A percentile compares a stretch with the other conserved stretches of the same genome.
Evolutionary conservation across 2,329 filamentous ascomycete genomes (phyloP).

Genomic region (Rasamsonia emersonii): DNA sequence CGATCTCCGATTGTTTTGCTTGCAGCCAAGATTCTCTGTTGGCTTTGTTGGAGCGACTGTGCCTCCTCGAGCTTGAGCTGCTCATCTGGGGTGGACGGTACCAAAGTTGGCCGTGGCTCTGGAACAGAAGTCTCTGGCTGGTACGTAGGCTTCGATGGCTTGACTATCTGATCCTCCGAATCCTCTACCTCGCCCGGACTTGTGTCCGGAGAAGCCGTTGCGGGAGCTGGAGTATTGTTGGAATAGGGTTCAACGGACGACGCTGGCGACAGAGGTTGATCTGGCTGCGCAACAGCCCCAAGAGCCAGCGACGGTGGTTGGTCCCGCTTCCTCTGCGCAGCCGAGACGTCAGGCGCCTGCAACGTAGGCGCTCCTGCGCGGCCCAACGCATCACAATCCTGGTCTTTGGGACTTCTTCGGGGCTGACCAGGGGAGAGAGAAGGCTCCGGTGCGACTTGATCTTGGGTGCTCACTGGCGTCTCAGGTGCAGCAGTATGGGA

Average conservation of each 20-base stretch:
- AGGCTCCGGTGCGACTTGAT: conserved; percentile 14
- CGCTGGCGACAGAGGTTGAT: conserved; percentile 41
- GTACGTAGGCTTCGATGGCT: conserved; percentile 5
- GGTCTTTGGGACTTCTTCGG: conserved; percentile 10
- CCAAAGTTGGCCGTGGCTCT: conserved; percentile 18
- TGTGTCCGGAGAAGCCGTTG: conserved; percentile 62
- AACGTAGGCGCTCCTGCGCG: conserved; percentile 10
- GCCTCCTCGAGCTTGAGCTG: conserved; percentile 51
- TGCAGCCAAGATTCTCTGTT: conserved; percentile 14
- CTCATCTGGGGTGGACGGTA: conserved; percentile 48
- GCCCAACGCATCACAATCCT: background rate
- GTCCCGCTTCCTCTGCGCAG: conserved; percentile 19
- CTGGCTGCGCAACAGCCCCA: conserved; percentile 16
- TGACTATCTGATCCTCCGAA: conserved; percentile 35
- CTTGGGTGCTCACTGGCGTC: conserved; percentile 17
- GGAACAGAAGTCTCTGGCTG: conserved; percentile 15
- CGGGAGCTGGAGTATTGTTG: conserved; percentile 60
- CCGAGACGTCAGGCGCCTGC: conserved; percentile 11
- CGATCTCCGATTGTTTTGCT: conserved; percentile 15
- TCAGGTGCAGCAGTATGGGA: conserved; percentile 12
- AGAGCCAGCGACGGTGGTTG: conserved; percentile 19
- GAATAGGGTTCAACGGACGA: conserved; percentile 64
- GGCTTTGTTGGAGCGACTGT: conserved; percentile 27
- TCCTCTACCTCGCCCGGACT: conserved; percentile 58
- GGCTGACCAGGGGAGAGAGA: conserved; percentile 14